These are phyloP conservation scores for Sarocladium oryzae DNA, from an alignment of 2,329 filamentous ascomycete species.

Conservation along the genomic window DNA sequence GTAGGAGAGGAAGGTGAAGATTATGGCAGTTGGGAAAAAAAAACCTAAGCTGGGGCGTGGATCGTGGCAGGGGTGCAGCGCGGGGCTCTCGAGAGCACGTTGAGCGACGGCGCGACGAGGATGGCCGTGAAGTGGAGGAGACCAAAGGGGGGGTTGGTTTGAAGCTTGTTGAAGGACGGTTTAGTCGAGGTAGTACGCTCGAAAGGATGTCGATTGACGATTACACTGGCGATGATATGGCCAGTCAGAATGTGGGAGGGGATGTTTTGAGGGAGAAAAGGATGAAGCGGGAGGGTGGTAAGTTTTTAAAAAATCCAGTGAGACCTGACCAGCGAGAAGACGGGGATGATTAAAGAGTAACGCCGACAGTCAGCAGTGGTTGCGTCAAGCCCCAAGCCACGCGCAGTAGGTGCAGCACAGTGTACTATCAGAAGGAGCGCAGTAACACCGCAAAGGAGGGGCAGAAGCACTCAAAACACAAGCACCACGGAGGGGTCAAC, in stretches of 20 bases:
- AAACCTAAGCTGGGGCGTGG: constrained; percentile 7
- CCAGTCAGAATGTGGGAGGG: not conserved
- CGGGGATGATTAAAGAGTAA: not conserved
- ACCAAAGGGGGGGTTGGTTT: not conserved
- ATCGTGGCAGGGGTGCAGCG: constrained; percentile 6
- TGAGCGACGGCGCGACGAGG: not conserved
- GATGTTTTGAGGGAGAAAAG: not conserved
- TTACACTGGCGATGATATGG: not conserved
- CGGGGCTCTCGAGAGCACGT: constrained; percentile 8
- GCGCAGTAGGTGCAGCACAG: not conserved
- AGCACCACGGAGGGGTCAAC: not conserved
- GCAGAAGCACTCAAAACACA: not conserved
- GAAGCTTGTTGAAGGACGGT: constrained; percentile 1
- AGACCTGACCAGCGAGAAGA: not conserved
- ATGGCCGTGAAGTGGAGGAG: not conserved
- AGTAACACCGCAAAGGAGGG: not conserved
- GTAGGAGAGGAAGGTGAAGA: not conserved
- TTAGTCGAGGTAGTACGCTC: not conserved
- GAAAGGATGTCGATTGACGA: not conserved
- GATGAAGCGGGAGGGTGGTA: constrained; percentile 6
- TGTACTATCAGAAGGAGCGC: not conserved
- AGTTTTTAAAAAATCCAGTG: not conserved
- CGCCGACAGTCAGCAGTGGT: not conserved
- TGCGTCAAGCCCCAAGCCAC: not conserved
- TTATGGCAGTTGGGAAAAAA: constrained; percentile 8